phyloP scores from a whole-genome alignment of 2,329 filamentous ascomycete genomes.

The Pseudocercospora pini-densiflorae region DNA sequence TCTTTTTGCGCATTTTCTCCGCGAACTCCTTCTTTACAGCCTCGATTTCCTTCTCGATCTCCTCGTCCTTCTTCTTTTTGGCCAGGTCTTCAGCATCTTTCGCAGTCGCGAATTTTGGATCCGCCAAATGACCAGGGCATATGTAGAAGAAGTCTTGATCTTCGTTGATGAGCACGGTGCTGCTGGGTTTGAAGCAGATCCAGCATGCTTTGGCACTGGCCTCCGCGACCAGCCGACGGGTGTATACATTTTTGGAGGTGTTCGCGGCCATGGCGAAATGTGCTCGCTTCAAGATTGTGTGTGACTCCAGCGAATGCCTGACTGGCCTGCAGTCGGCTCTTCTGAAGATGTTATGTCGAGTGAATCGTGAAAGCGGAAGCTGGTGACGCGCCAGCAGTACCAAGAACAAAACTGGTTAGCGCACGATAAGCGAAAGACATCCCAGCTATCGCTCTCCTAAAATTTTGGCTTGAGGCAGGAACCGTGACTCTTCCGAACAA shows the following conservation, averaged over 20 bases:
- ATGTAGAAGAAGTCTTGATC: conserved; percentile 91
- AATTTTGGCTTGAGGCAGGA: conserved; percentile 1
- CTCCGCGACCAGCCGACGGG: conserved; percentile 85
- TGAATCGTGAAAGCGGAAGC: not conserved
- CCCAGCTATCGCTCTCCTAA: not conserved
- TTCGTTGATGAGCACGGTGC: conserved; percentile 87
- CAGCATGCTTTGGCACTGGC: conserved; percentile 82
- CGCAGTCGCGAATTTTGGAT: conserved; percentile 75
- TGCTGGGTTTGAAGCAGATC: conserved; percentile 87
- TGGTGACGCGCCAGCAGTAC: not conserved
- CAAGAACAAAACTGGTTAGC: not conserved
- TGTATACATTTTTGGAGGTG: conserved; percentile 71
- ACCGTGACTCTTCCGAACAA: conserved; percentile 6
- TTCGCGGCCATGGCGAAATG: conserved; percentile 43
- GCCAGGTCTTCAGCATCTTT: conserved; percentile 67
- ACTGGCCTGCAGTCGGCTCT: not conserved
- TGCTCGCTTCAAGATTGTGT: not conserved
- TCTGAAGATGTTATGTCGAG: not conserved
- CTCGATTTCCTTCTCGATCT: conserved; percentile 54
- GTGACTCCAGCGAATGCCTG: not conserved
- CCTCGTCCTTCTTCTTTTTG: conserved; percentile 60
- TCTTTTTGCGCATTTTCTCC: conserved; percentile 52
- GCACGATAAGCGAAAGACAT: conserved; percentile 4
- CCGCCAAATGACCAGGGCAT: conserved; percentile 81
- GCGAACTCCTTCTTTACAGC: conserved; percentile 56